These are phyloP conservation scores for Torulaspora indica DNA, from an alignment of 805 yeast genomes.

Conservation along the genomic window DNA sequence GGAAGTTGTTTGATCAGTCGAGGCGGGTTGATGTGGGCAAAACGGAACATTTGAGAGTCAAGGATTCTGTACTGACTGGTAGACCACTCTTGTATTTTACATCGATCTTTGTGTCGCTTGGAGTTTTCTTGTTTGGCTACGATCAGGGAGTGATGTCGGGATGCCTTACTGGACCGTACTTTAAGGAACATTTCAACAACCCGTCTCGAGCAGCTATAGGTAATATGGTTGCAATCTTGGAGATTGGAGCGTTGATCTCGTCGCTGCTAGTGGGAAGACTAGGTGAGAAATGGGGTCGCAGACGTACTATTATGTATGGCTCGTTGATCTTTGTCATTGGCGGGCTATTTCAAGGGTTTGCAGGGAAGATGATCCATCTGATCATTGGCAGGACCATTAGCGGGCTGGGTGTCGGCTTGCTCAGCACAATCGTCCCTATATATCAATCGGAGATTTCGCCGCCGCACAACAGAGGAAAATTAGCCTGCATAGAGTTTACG, in stretches of 20 bases:
- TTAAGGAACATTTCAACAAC: slow-evolving; percentile 61
- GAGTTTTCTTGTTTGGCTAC: slow-evolving; percentile 69
- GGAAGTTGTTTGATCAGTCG: slow-evolving; percentile 4
- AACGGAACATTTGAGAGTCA: slow-evolving; percentile 16
- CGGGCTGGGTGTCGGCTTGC: slow-evolving; percentile 83
- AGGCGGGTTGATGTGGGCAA: slow-evolving; percentile 11
- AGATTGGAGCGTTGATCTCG: slow-evolving; percentile 79
- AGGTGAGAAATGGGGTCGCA: slow-evolving; percentile 75
- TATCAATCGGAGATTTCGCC: slow-evolving; percentile 89
- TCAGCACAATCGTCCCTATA: slow-evolving; percentile 80
- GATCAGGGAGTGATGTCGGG: slow-evolving; percentile 92
- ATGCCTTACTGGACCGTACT: slow-evolving; percentile 67
- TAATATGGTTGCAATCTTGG: slow-evolving; percentile 81
- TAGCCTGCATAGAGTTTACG: slow-evolving; percentile 84
- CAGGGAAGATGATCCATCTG: slow-evolving; percentile 50
- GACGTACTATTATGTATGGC: slow-evolving; percentile 74
- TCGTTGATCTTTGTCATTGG: slow-evolving; percentile 74
- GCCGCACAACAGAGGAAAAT: slow-evolving; percentile 71
- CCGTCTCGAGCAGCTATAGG: slow-evolving; percentile 78
- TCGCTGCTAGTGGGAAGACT: slow-evolving; percentile 73
- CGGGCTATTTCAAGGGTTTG: slow-evolving; percentile 65
- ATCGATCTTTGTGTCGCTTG: slow-evolving; percentile 39
- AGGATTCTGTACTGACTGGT: slow-evolving; percentile 21
- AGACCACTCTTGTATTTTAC: slow-evolving; percentile 36
- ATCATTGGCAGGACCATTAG: slow-evolving; percentile 72